Evolutionary conservation across 257 asterid genomes (phyloP).

Genomic region (Solanum paucissectum): DNA sequence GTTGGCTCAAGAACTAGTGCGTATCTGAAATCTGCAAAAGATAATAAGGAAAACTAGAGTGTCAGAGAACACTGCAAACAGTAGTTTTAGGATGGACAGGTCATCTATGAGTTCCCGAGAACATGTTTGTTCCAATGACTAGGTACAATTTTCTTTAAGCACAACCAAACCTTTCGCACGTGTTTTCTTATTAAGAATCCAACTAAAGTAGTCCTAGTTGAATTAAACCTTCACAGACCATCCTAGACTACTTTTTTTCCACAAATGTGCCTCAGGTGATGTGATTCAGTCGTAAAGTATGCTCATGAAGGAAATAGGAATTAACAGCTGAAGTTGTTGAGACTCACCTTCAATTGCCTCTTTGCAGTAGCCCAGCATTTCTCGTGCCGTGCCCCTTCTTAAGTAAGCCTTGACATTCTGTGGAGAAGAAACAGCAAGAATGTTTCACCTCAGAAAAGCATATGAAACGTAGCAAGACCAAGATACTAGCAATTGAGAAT

Average conservation of each 20-base stretch:
- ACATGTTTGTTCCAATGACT: not conserved
- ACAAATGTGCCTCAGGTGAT: not conserved
- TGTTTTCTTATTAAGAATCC: not conserved
- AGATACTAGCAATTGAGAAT: not conserved
- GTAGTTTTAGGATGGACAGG: not conserved
- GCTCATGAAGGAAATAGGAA: not conserved
- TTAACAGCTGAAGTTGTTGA: not conserved
- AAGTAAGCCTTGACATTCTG: slow-evolving; percentile 82
- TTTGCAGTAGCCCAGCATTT: slow-evolving; percentile 68
- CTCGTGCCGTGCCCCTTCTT: slow-evolving; percentile 89
- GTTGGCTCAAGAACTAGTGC: slow-evolving; percentile 95
- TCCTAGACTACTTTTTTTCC: not conserved
- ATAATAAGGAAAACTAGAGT: not conserved
- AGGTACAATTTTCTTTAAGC: not conserved
- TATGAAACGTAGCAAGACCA: not conserved
- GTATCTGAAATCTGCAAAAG: slow-evolving; percentile 57
- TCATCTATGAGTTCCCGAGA: not conserved
- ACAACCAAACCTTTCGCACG: not conserved
- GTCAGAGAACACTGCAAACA: not conserved
- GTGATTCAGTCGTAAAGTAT: not conserved
- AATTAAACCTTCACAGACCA: not conserved
- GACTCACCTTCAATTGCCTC: slow-evolving; percentile 80
- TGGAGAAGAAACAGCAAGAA: slow-evolving; percentile 6
- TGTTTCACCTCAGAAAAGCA: not conserved
- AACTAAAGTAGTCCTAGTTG: not conserved